Percentiles rank a stretch among this genome's conserved stretches.
Conservation (phyloP, 2,329 filamentous ascomycete species). For the Aspergillus japonicus region DNA sequence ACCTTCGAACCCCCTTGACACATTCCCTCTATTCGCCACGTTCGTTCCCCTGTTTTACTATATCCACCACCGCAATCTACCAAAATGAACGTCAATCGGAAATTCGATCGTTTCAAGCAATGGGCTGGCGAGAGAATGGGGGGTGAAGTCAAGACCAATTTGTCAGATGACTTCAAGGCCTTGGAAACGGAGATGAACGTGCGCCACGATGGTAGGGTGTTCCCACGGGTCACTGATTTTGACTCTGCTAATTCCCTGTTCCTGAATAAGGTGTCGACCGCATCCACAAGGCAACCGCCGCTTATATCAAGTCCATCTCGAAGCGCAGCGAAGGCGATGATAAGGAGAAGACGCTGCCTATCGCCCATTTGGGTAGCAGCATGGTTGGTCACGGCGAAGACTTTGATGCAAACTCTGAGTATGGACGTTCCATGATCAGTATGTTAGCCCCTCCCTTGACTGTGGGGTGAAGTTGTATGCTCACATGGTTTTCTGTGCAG, state of each 20-base stretch:
- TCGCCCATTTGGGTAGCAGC: constrained; percentile 74
- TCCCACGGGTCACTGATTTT: neutral
- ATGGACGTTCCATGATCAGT: constrained; percentile 79
- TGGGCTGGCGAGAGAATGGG: constrained; percentile 98
- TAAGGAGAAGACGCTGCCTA: constrained; percentile 80
- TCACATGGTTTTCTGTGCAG: constrained; percentile 39
- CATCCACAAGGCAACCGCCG: constrained; percentile 79
- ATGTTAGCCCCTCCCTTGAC: constrained; percentile 33
- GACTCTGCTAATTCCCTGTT: constrained; percentile 16
- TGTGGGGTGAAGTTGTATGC: neutral
- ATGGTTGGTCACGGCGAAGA: constrained; percentile 92
- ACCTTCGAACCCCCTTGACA: neutral
- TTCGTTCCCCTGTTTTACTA: neutral
- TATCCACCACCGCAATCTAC: neutral
- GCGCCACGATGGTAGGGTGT: constrained; percentile 72
- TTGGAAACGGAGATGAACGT: constrained; percentile 88
- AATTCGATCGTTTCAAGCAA: constrained; percentile 93
- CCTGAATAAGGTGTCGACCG: constrained; percentile 76
- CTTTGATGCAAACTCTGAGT: constrained; percentile 86
- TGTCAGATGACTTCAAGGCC: constrained; percentile 86
- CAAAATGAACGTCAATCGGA: constrained; percentile 71
- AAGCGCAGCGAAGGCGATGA: constrained; percentile 83
- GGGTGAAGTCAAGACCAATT: constrained; percentile 78
- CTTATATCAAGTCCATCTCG: constrained; percentile 83
- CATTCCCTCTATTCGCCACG: neutral